These are phyloP conservation scores for Pelargonium australe DNA, from an alignment of 441 rosid genomes.

Conservation along the genomic window DNA sequence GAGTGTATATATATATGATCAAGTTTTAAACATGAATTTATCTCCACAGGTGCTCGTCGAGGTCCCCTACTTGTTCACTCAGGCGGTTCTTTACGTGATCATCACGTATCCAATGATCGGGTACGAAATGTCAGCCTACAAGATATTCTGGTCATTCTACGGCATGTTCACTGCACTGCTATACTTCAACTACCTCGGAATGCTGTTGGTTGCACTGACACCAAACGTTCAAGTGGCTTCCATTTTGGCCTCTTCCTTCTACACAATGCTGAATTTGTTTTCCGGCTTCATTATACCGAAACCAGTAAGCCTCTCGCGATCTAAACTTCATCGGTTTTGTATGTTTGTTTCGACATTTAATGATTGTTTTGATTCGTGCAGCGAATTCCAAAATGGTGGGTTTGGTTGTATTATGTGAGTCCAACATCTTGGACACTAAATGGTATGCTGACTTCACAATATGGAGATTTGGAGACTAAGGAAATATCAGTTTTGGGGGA, in stretches of 20 bases:
- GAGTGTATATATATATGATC: background rate
- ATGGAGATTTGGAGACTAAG: constrained; percentile 34
- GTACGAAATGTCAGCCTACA: constrained; percentile 29
- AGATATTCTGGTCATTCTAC: constrained; percentile 43
- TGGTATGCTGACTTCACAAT: constrained; percentile 54
- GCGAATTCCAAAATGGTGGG: constrained; percentile 68
- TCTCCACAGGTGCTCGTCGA: constrained; percentile 37
- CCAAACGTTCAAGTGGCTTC: constrained; percentile 38
- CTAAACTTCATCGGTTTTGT: no score
- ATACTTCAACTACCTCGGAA: constrained; percentile 42
- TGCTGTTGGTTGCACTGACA: constrained; percentile 48
- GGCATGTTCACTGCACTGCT: constrained; percentile 40
- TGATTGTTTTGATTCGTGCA: constrained; percentile 16
- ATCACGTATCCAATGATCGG: constrained; percentile 45
- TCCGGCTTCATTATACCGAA: constrained; percentile 39
- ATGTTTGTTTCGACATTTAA: background rate
- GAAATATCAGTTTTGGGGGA: constrained; percentile 39
- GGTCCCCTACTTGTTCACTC: constrained; percentile 33
- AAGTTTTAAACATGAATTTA: background rate
- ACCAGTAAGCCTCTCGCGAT: constrained; percentile 33
- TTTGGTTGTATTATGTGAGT: constrained; percentile 48
- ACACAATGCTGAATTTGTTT: constrained; percentile 32
- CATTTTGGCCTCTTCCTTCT: constrained; percentile 27
- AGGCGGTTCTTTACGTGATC: constrained; percentile 27
- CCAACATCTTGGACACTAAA: constrained; percentile 68